Evolutionary conservation across 441 rosid genomes (phyloP).

Genomic region (Pelargonium cotyledonis): DNA sequence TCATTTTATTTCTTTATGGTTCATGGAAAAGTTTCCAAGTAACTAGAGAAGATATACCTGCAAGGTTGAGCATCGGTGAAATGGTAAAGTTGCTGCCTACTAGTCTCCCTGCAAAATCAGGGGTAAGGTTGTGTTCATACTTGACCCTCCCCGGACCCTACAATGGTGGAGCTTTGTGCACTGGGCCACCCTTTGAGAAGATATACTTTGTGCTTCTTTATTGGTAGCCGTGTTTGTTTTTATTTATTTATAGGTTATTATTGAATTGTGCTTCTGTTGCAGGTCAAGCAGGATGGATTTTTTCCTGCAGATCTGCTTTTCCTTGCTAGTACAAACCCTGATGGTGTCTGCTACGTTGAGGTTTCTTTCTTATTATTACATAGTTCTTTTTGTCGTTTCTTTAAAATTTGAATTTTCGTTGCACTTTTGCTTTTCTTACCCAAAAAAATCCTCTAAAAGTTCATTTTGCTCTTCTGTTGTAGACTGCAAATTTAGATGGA

Average conservation of each 20-base stretch:
- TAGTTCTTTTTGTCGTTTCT: neutral
- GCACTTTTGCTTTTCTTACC: neutral
- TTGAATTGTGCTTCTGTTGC: slow-evolving; percentile 29
- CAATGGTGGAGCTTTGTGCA: no score
- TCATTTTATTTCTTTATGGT: no score
- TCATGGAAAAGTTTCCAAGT: neutral
- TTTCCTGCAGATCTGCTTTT: slow-evolving; percentile 95
- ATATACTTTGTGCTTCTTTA: neutral
- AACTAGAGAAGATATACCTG: neutral
- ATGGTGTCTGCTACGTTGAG: slow-evolving; percentile 97
- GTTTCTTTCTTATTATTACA: slow-evolving; percentile 30
- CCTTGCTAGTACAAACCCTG: slow-evolving; percentile 84
- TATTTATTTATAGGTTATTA: neutral
- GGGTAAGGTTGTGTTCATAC: no score
- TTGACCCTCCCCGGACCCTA: no score
- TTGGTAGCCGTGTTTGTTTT: neutral
- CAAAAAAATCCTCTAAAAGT: neutral
- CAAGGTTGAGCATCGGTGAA: no score
- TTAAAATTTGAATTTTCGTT: slow-evolving; percentile 5
- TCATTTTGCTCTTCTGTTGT: slow-evolving; percentile 12
- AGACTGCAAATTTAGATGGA: slow-evolving; percentile 99
- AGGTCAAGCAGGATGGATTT: slow-evolving; percentile 91
- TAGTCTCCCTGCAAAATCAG: no score
- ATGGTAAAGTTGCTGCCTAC: no score
- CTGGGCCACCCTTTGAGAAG: no score